Base-by-base conservation (phyloP, 2,329 filamentous ascomycete species). In the Coniochaeta prunicola region DNA sequence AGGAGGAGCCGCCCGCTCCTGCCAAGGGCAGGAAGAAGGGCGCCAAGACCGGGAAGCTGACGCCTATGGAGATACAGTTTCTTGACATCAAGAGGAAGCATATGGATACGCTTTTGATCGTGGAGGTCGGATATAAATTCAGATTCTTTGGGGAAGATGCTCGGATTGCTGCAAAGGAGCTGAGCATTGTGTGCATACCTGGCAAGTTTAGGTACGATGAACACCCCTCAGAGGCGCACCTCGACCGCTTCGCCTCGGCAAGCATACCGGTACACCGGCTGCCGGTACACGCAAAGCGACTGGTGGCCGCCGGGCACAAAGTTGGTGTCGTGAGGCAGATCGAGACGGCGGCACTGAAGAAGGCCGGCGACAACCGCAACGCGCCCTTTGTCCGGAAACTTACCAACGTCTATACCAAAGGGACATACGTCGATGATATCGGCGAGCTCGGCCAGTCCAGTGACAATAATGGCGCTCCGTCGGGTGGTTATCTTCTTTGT, bases 61-160 rank as follows among this genome's bases (percentile, higher is more conserved):
- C 94, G 0, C 94, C 94, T 0, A 89, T 99, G 86, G 92, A 97
- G 71, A 83, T 89, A 42, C 94, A 97, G 68, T 89, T 96, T 59
- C 80, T 99, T 6, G 92, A 96, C 19, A 96, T 99, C 72, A 99
- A 99, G 76, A 82, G 86, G 61, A 90, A 93, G 65, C 87, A 97
- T 70, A 82, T 91, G 76, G 94, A 97, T 69, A 94, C 93, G 0
- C 68, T 99, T 21, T 80, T 99, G 58, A 89, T 97, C 13, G 87
- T 97, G 57, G 93, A 99, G 71, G 94, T 97, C 9, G 94, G 94
- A 56, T 99, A 99, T 76, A 99, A 99, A 71, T 99, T 96, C 74
- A 87, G 90, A 34, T 96, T 99, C 76, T 96, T 96, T 69, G 94
- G 94, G 12, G 93, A 97, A 68, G 94, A 99, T 76, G 94, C 94